Base-by-base conservation (phyloP, 1,284 basidiomycete genomes). In the Chiua sp. region DNA sequence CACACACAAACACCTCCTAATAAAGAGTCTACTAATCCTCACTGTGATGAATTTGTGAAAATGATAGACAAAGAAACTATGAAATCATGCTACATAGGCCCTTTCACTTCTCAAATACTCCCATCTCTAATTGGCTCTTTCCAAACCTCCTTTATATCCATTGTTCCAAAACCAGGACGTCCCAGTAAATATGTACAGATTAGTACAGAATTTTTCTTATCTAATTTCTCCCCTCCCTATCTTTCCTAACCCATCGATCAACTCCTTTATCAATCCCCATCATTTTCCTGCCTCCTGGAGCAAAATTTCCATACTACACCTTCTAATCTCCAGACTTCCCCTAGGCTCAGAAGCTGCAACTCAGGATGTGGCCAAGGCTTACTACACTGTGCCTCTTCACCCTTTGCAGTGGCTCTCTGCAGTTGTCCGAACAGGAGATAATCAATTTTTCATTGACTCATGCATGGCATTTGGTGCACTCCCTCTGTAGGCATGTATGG, bases 401-500 rank as follows among this genome's bases (percentile, higher is more conserved):
- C 35, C 15, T 4, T 35, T 13, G 3, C 10, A 35, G 15, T 35
- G 35, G 35, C 35, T 13, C 15, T 7, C 35, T 6, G 4, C 15
- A 4, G 35, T 35, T 3, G 35, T 35, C 6, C n/a, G 28, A 11
- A 33, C 33, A 0, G 26, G 32, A 11, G 2, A 22, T 1, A 20
- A 28, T 0, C 32, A 35, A 16, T 30, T 20, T 2, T 55, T 22
- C 47, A 33, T 53, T 2, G 44, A 53, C 42, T 33, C 28, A 0
- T 15, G 18, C 1, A 5, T 8, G 4, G 59, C 59, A 0, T 65
- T 65, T 57, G 78, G 80, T 0, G 60, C 72, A 0, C 67, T 0
- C 72, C 78, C 1, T 69, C 70, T 0, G 65, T 68, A 0, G 78
- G 80, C 0, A 44, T 66, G 0, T 80, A 75, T 54, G 77, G 78